phyloP scores from a whole-genome alignment of 2,329 filamentous ascomycete genomes.

The Pochonia chlamydosporia region DNA sequence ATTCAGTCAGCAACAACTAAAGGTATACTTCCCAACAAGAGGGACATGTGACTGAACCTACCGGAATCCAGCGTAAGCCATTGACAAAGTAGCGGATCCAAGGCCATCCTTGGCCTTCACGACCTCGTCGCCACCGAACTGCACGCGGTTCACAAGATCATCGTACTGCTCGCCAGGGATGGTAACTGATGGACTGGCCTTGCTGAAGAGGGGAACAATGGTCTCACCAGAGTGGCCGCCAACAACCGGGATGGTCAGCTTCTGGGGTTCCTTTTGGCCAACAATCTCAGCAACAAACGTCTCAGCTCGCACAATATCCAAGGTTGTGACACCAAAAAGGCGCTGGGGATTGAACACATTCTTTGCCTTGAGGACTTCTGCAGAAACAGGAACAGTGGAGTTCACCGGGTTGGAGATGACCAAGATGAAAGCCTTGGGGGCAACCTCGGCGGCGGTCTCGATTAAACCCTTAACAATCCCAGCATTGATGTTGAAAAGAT shows the following conservation, averaged over 20 bases:
- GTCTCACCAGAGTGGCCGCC: conserved; percentile 98
- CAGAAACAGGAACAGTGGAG: conserved; percentile 95
- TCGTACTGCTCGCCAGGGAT: conserved; percentile 90
- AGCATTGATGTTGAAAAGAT: conserved; percentile 99
- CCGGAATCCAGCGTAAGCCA: conserved; percentile 95
- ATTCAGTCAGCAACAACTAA: conserved; percentile 11
- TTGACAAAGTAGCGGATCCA: conserved; percentile 86
- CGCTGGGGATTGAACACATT: conserved; percentile 91
- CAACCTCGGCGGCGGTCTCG: conserved; percentile 78
- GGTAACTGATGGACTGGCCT: conserved; percentile 70
- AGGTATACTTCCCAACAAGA: conserved; percentile 1
- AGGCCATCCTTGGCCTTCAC: conserved; percentile 91
- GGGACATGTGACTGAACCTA: conserved; percentile 32
- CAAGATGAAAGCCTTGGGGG: conserved; percentile 89
- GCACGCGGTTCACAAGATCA: conserved; percentile 85
- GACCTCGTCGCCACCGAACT: conserved; percentile 97
- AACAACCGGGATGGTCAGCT: conserved; percentile 84
- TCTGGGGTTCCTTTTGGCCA: conserved; percentile 75
- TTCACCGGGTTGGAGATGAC: conserved; percentile 99
- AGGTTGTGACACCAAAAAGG: conserved; percentile 96
- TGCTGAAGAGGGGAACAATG: conserved; percentile 95
- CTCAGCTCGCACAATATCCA: conserved; percentile 96
- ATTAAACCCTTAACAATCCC: conserved; percentile 94
- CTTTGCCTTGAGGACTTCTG: conserved; percentile 91
- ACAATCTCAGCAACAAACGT: conserved; percentile 86